Percentiles rank a stretch among this genome's conserved stretches.
Evolutionary conservation across 257 asterid species (phyloP).

Genomic region (Solanum paucissectum): DNA sequence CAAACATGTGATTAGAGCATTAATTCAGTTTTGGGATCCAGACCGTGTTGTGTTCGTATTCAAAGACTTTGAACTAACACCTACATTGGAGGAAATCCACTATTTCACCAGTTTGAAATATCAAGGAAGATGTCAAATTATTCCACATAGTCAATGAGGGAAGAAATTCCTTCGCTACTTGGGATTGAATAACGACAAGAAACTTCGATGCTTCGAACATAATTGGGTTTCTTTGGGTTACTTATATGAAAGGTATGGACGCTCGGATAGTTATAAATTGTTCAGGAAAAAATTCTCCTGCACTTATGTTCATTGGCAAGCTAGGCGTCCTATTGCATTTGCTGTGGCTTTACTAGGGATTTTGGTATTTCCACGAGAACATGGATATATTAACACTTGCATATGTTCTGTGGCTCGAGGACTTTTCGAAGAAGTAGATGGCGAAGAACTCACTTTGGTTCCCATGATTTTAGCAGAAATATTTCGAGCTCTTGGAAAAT

Average conservation of each 20-base stretch:
- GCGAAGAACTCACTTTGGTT: not conserved
- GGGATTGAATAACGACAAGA: not conserved
- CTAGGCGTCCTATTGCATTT: not conserved
- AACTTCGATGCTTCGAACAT: not conserved
- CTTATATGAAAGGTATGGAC: not conserved
- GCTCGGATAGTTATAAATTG: not conserved
- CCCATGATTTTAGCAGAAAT: not conserved
- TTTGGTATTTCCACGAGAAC: not conserved
- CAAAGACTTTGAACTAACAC: not conserved
- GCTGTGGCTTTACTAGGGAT: not conserved
- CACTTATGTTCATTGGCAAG: not conserved
- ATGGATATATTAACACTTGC: not conserved
- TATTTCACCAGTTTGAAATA: not conserved
- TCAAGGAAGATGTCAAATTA: not conserved
- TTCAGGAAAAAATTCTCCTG: not conserved
- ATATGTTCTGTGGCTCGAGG: not conserved
- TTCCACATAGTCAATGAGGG: not conserved
- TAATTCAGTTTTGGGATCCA: not conserved
- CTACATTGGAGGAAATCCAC: not conserved
- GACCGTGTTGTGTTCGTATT: not conserved
- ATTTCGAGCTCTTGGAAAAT: not conserved
- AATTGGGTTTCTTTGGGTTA: too few relatives aligned
- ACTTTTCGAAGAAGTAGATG: not conserved
- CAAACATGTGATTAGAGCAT: not conserved
- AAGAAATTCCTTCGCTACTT: not conserved